These are phyloP conservation scores for Mycena rebaudengoi DNA, from an alignment of 768 basidiomycete genomes.

Conservation along the genomic window DNA sequence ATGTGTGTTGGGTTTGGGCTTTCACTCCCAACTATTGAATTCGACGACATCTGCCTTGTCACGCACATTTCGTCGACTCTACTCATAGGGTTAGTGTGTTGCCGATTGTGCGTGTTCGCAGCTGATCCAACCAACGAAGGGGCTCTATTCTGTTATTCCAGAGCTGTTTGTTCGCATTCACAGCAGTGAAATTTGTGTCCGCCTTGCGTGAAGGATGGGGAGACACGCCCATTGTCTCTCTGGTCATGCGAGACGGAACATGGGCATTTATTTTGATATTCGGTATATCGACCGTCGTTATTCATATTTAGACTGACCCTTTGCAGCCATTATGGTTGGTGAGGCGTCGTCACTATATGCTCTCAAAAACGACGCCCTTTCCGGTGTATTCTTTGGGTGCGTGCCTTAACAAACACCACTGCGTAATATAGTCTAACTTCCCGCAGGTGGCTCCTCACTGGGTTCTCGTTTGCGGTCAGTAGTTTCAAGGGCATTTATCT, in stretches of 20 bases:
- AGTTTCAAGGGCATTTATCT: background rate
- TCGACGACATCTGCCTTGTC: constrained; percentile 44
- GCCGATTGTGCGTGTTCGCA: background rate
- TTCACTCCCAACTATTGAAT: constrained; percentile 40
- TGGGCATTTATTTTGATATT: constrained; percentile 52
- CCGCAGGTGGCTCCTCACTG: constrained; percentile 23
- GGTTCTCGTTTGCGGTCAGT: constrained; percentile 27
- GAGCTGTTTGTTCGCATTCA: constrained; percentile 48
- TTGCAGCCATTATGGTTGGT: constrained; percentile 9
- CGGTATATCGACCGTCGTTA: constrained; percentile 31
- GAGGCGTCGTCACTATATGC: constrained; percentile 20
- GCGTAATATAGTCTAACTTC: background rate
- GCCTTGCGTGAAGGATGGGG: constrained; percentile 49
- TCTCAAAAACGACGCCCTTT: constrained; percentile 8
- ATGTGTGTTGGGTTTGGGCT: constrained; percentile 41
- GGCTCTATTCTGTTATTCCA: constrained; percentile 45
- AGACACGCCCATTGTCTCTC: constrained; percentile 46
- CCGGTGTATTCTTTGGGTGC: constrained; percentile 20
- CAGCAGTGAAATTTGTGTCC: constrained; percentile 43
- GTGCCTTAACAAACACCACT: background rate
- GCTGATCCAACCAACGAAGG: constrained; percentile 29
- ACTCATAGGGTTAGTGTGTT: constrained; percentile 39
- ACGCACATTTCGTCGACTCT: constrained; percentile 35
- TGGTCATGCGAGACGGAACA: constrained; percentile 56
- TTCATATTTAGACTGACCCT: background rate